Conservation (phyloP, 2,329 filamentous ascomycete genomes). For the Trichoderma semiorbis region DNA sequence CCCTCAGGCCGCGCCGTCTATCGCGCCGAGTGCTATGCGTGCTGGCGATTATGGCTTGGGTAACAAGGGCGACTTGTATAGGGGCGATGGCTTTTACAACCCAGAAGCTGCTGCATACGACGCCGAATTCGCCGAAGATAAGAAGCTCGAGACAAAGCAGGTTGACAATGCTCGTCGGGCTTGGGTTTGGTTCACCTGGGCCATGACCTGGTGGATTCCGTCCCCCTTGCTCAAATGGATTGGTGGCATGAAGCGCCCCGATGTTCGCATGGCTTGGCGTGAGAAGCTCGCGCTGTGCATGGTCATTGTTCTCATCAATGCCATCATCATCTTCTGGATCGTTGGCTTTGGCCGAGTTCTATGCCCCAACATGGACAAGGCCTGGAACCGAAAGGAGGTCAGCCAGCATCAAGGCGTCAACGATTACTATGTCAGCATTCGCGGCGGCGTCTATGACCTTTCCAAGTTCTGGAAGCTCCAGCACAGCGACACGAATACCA, state of each 20-base stretch:
- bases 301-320: conserved; percentile 80
- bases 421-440: conserved; percentile 84
- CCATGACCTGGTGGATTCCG: conserved; percentile 89
- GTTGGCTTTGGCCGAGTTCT: conserved; percentile 78
- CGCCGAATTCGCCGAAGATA: conserved; percentile 71
- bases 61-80: conserved; percentile 74
- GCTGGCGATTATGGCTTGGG: conserved; percentile 88
- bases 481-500: conserved; percentile 70
- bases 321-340: conserved; percentile 83
- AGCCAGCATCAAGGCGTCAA: conserved; percentile 63
- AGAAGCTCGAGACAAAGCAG: conserved; percentile 68
- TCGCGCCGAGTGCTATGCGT: conserved; percentile 56
- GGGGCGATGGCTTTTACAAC: conserved; percentile 72
- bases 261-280: conserved; percentile 95
- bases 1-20: conserved; percentile 51
- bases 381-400: conserved; percentile 72
- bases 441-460: conserved; percentile 88
- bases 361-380: conserved; percentile 90
- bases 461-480: conserved; percentile 80
- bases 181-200: conserved; percentile 84
- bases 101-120: conserved; percentile 64
- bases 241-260: conserved; percentile 94
- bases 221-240: conserved; percentile 76
- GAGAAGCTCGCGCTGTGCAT: conserved; percentile 85
- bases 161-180: conserved; percentile 62